Conservation (phyloP, 768 basidiomycete genomes). For the Crepidotus variabilis region DNA sequence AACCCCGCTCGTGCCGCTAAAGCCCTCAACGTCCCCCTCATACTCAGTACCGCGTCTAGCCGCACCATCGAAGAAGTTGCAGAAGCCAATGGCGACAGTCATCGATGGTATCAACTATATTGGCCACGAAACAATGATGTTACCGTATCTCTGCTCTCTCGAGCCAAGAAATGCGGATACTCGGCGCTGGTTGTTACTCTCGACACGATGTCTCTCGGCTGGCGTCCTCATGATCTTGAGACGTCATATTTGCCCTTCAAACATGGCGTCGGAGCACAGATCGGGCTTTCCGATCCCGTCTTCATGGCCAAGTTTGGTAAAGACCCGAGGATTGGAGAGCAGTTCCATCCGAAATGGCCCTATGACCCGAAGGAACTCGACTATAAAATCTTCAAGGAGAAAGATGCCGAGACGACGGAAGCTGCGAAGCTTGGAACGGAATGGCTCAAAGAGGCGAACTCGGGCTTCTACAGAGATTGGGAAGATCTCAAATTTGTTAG, state of each 20-base stretch:
- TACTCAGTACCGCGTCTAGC: slow-evolving; percentile 72
- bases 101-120: slow-evolving; percentile 81
- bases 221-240: slow-evolving; percentile 74
- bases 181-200: slow-evolving; percentile 74
- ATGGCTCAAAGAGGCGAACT: slow-evolving; percentile 63
- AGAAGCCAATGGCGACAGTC: slow-evolving; percentile 60
- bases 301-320: slow-evolving; percentile 62
- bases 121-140: slow-evolving; percentile 65
- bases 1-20: slow-evolving; percentile 64
- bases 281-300: slow-evolving; percentile 71
- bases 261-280: slow-evolving; percentile 62
- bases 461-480: slow-evolving; percentile 65
- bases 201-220: slow-evolving; percentile 70
- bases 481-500: slow-evolving; percentile 65
- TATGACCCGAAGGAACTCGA: slow-evolving; percentile 50
- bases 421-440: slow-evolving; percentile 46
- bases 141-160: slow-evolving; percentile 58
- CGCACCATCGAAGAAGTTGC: slow-evolving; percentile 80
- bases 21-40: slow-evolving; percentile 60
- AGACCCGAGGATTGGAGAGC: slow-evolving; percentile 34
- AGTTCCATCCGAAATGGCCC: slow-evolving; percentile 49
- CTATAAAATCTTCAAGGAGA: slow-evolving; percentile 30
- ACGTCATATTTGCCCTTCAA: slow-evolving; percentile 61
- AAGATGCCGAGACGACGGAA: slow-evolving; percentile 42
- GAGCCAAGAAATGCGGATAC: slow-evolving; percentile 66